Conservation (phyloP, 1,284 basidiomycete genomes). For the Nidula niveotomentosa region DNA sequence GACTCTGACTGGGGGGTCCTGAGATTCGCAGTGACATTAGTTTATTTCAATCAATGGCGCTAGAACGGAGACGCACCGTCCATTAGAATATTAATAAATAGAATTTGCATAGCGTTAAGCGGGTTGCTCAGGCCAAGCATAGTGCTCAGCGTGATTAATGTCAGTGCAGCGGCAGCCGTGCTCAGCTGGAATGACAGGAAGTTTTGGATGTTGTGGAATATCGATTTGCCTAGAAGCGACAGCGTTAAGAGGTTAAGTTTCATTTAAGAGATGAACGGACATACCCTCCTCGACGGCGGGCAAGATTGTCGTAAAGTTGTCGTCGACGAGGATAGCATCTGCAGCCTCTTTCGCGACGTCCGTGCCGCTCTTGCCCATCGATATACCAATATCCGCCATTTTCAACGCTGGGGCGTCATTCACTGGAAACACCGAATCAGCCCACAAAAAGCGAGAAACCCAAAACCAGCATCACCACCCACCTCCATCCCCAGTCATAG, state of each 20-base stretch:
- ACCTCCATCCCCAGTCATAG: conserved; percentile 96
- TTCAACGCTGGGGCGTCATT: conserved; percentile 97
- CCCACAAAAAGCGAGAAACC: conserved; percentile 1
- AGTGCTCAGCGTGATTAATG: conserved; percentile 94
- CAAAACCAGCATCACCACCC: conserved; percentile 10
- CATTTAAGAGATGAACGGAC: conserved; percentile 13
- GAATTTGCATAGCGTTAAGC: conserved; percentile 97
- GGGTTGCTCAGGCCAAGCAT: conserved; percentile 89
- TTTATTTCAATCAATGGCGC: conserved; percentile 2
- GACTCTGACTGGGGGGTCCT: conserved; percentile 94
- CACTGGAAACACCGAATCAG: conserved; percentile 45
- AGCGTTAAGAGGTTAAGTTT: conserved; percentile 1
- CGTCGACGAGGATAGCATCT: conserved; percentile 96
- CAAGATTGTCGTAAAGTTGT: conserved; percentile 94
- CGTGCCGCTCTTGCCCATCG: conserved; percentile 96
- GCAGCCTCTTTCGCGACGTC: conserved; percentile 99
- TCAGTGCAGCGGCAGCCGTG: conserved; percentile 92
- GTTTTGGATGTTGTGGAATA: conserved; percentile 99
- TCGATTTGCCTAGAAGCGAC: conserved; percentile 74
- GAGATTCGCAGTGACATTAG: conserved; percentile 2
- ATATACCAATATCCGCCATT: conserved; percentile 97
- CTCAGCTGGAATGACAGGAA: conserved; percentile 97
- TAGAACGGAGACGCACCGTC: conserved; percentile 62
- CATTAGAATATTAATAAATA: conserved; percentile 99
- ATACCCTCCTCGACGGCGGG: conserved; percentile 94